Base-by-base conservation (phyloP, 2,329 filamentous ascomycete species). In the Sphaerulina musiva region DNA sequence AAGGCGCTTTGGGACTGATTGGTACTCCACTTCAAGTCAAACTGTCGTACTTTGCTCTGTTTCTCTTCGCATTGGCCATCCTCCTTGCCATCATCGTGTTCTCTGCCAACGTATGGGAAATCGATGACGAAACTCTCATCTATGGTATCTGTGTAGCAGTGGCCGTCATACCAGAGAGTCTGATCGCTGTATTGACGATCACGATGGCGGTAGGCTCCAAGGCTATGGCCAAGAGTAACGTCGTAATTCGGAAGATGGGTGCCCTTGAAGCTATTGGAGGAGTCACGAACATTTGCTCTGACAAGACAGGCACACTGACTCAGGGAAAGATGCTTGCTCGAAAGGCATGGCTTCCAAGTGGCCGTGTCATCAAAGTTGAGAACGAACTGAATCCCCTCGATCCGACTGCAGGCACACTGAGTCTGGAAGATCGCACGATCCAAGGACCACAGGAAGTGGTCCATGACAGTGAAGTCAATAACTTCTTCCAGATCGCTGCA, bases 21-120 rank as follows among this genome's bases (percentile, higher is more conserved):
- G 89, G 89, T 46, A 95, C 89, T 1, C 89, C 89, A 0, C 76
- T 95, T 41, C 88, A 93, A 72, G 84, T 86, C 61, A 91, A 88
- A 66, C 77, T 95, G 49, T 89, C 86, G 74, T 91, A 90, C 70
- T 85, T 95, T 65, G 89, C 89, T 17, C 82, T 93, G 42, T 69
- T 89, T 6, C 80, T 95, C 1, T 93, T 95, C 64, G 84, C 77
- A 38, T 79, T 89, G 44, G 90, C 84, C 2, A 79, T 87, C 10
- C 62, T 87, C 11, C 84, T 84, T 52, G 84, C 84, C 7, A 79
- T 87, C 61, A 81, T 87, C 61, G 84, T 86, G 41, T 78, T 86
- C 49, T 83, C 76, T 4, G 80, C 82, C 54, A 86, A 84, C 67
- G 61, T 75, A 1, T 68, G 63, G 62, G 64, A 68, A 14, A 64